Conservation (phyloP, 371 early-diverging fungal species). For the Rhizopus delemar region DNA sequence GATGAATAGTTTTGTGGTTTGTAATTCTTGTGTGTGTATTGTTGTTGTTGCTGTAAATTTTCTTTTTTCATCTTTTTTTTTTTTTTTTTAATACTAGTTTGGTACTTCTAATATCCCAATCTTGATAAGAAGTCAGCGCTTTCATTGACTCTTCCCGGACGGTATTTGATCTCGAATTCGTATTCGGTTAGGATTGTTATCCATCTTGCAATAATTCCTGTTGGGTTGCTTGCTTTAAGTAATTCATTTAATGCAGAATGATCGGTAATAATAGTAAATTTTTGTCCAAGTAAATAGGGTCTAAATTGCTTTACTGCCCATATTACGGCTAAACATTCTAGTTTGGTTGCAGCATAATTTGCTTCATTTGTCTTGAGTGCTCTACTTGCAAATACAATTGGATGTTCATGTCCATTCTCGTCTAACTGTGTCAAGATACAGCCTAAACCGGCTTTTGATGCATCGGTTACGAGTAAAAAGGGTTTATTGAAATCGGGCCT, state of each 20-base stretch:
- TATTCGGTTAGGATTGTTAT: not conserved
- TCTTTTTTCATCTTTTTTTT: too few species aligned
- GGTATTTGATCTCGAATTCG: constrained; percentile 4
- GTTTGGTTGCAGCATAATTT: constrained; percentile 6
- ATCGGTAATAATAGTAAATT: not conserved
- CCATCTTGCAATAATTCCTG: not conserved
- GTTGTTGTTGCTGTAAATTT: too few species aligned
- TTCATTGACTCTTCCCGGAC: constrained; percentile 3
- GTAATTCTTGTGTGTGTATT: too few species aligned
- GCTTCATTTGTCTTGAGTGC: not conserved
- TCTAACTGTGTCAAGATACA: too few species aligned
- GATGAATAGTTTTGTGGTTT: too few species aligned
- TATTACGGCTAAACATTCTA: constrained; percentile 4
- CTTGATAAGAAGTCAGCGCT: constrained; percentile 5
- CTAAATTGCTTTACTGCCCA: not conserved
- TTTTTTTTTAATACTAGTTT: too few species aligned
- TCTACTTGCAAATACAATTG: too few species aligned
- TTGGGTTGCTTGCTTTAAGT: not conserved
- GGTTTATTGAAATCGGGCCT: too few species aligned
- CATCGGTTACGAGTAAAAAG: too few species aligned
- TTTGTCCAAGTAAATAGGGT: not conserved
- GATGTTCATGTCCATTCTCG: too few species aligned
- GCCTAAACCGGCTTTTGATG: too few species aligned
- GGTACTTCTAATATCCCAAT: not conserved
- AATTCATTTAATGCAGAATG: not conserved